Percentiles rank a stretch among this genome's conserved stretches.
These are phyloP conservation scores for Penicillium occitanis DNA, from an alignment of 2,329 filamentous ascomycete species.

Conservation along the genomic window DNA sequence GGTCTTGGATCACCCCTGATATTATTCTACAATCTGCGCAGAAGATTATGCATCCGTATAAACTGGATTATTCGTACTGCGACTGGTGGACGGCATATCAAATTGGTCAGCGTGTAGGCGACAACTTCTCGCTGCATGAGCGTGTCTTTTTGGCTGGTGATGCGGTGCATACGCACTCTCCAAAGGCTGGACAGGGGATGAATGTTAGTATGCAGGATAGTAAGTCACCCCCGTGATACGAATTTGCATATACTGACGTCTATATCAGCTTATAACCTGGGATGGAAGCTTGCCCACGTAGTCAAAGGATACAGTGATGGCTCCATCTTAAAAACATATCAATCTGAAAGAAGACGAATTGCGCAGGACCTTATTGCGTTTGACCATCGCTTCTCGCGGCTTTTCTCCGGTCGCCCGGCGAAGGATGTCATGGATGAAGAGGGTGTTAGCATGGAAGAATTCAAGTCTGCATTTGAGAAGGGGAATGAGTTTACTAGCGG, in stretches of 20 bases:
- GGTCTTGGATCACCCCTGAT: neutral
- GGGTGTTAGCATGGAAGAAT: neutral
- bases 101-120: conserved; percentile 65
- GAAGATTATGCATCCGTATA: conserved; percentile 66
- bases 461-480: neutral
- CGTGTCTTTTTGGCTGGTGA: conserved; percentile 71
- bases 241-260: neutral
- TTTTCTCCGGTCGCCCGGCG: neutral
- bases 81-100: conserved; percentile 70
- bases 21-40: conserved; percentile 52
- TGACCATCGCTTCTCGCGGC: conserved; percentile 45
- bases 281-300: conserved; percentile 37
- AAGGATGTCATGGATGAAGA: conserved; percentile 5
- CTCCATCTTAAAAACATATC: conserved; percentile 31
- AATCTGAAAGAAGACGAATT: conserved; percentile 34
- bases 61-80: conserved; percentile 61
- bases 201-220: conserved; percentile 41
- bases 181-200: conserved; percentile 36
- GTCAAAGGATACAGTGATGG: conserved; percentile 28
- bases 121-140: conserved; percentile 55
- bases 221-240: neutral
- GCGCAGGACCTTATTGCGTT: conserved; percentile 35
- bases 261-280: conserved; percentile 31
- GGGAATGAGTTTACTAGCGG: neutral
- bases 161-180: conserved; percentile 51